Evolutionary conservation across 1,284 basidiomycete genomes (phyloP), one percentile per base, ranked within the genome.

Genomic region (Porodaedalea pini): DNA sequence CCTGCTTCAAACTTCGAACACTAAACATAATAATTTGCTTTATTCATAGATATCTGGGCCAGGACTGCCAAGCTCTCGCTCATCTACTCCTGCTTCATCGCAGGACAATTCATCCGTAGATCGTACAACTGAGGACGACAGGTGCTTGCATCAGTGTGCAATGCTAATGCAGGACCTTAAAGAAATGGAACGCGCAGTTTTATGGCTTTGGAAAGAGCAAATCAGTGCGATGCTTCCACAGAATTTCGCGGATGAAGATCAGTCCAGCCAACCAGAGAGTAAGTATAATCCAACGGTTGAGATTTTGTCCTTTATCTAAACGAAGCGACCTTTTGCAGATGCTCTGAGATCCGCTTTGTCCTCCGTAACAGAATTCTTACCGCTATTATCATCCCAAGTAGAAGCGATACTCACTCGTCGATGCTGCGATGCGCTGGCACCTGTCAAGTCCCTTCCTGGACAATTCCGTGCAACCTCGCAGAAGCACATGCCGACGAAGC

Each of bases 371-470:
- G 71, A 76, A 0, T 67, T 86, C 19, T 71, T 83, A 3, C 73
- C 78, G 7, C 75, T 80, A 2, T 71, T 90, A 56, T 81, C 84
- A 1, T 77, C 70, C 17, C 85, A 89, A 60, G 82, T 94, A 54
- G 70, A 89, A n/a, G 67, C 74, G 3, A 85, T 95, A 56, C 74
- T 98, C 21, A 82, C 83, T 4, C 81, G 83, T 51, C 84, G 92
- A 11, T 92, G 88, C 62, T 87, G 85, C 60, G 94, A 97, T 64
- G 86, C 90, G 2, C 80, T 99, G 41, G 82, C 90, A 36, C 85
- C 90, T 8, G 91, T 98, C 49, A 83, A 92, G 47, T 90, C 91
- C 0, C 90, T 97, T 64, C 91, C 92, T 0, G 88, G 88, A 0
- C 91, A 93, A 64, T 90, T 92, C 65, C 80, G 92, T 53, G 88